A percentile compares a stretch with the other conserved stretches of the same genome.
Evolutionary conservation across 1,284 basidiomycete genomes (phyloP).

Genomic region (Cerrena zonata): DNA sequence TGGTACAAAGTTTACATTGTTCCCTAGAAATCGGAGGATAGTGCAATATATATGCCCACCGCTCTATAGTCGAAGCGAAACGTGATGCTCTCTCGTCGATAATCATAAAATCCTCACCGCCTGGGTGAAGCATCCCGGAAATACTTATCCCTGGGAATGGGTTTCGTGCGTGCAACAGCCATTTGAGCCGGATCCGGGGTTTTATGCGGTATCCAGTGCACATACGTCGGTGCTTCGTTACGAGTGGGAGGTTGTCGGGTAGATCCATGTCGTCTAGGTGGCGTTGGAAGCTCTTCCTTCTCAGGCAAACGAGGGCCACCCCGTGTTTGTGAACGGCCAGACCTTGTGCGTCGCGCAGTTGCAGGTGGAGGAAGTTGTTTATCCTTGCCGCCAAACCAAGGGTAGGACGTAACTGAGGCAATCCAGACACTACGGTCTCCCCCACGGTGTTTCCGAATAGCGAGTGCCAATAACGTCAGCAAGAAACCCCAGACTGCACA

Average conservation of each 20-base stretch:
- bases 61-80: neutral
- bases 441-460: conserved; percentile 56
- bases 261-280: conserved; percentile 8
- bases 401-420: conserved; percentile 62
- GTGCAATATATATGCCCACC: neutral
- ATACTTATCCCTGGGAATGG: conserved; percentile 30
- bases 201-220: conserved; percentile 32
- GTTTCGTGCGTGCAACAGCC: conserved; percentile 14
- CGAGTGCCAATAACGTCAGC: conserved; percentile 54
- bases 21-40: too few species aligned
- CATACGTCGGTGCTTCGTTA: conserved; percentile 31
- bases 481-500: conserved; percentile 56
- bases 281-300: neutral
- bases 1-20: too few species aligned
- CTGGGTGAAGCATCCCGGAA: conserved; percentile 40
- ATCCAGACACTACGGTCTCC: conserved; percentile 72
- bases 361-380: conserved; percentile 30
- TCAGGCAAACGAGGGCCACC: neutral
- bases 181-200: conserved; percentile 31
- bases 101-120: conserved; percentile 34
- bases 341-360: conserved; percentile 27
- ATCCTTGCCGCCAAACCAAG: conserved; percentile 55
- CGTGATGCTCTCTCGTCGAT: neutral
- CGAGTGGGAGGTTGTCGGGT: conserved; percentile 22
- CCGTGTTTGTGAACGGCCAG: conserved; percentile 17